Evolutionary conservation across 306 rosid genomes (phyloP), one percentile per base, ranked within the genome.

Genomic region (Pyrus bretschneideri): DNA sequence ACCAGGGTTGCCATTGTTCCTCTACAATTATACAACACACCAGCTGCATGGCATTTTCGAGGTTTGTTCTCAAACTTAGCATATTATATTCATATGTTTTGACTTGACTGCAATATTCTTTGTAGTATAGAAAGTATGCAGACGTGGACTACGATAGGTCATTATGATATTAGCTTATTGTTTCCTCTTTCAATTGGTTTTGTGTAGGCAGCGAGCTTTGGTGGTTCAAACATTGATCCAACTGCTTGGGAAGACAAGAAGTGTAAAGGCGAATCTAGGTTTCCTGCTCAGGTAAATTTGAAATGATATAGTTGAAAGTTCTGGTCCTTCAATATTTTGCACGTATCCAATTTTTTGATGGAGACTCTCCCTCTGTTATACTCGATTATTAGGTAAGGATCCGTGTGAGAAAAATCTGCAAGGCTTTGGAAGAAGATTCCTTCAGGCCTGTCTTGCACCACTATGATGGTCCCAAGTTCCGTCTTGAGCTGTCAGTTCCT

Each of bases 231-330:
- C 96, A 95, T 95, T 70, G 99, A 92, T 83, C 96, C 99, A 80
- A 92, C 99, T 82, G 99, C 99, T 22, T 95, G 99, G 99, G 99
- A 95, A 89, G 99, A 95, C 68, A 95, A 95, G 85, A 95, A 95
- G 69, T 95, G 99, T 86, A 95, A 92, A 84, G 99, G 99, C 60
- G 99, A 95, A 76, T 95, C 99, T 46, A 89, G 99, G 86, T 92
- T 96, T 80, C 99, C 98, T 30, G 99, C 99, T 66, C 98, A 92
- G 99, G 99, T 96, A 57, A 74, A 76, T 76, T 55, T 73, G 27
- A 27, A 57, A 49, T 7, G 61, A 70, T 70, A 66, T 30, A 63
- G 68, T 78, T 42, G 30, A 46, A 61, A 63, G 21, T 45, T 44
- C 54, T 51, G 51, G 58, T 21, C 42, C 11, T 6, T 62, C 70